Percentiles rank a stretch among this genome's conserved stretches.
Evolutionary conservation across 2,329 filamentous ascomycete species (phyloP).

Genomic region (Pestalotiopsis sp.): DNA sequence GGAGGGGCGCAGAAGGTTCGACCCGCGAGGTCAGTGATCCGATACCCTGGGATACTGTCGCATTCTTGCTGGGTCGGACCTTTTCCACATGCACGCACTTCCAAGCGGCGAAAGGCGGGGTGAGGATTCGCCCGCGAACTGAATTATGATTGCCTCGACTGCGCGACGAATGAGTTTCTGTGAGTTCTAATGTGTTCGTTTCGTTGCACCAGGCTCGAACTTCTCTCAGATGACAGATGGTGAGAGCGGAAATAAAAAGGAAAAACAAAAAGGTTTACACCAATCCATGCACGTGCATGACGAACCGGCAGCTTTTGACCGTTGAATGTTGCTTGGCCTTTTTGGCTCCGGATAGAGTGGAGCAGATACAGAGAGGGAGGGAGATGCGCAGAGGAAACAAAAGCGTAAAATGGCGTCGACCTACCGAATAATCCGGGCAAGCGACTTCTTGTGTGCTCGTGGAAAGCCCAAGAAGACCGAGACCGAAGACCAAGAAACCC

Average conservation of each 20-base stretch:
- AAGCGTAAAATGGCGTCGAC: background rate
- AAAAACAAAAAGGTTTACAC: background rate
- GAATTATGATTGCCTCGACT: background rate
- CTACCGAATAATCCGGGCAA: background rate
- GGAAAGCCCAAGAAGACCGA: no score
- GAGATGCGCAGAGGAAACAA: background rate
- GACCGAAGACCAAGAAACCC: background rate
- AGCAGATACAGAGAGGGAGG: background rate
- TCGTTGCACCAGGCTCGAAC: background rate
- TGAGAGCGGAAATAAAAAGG: constrained; percentile 2
- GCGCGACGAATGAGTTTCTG: background rate
- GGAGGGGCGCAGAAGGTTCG: background rate
- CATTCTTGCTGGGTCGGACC: background rate
- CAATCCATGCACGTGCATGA: constrained; percentile 8
- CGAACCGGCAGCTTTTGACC: background rate
- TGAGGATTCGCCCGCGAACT: background rate
- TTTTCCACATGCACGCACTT: background rate
- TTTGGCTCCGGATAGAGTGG: constrained; percentile 9
- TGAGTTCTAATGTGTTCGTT: background rate
- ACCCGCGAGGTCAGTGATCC: constrained; percentile 2
- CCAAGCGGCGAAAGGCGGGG: background rate
- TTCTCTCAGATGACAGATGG: background rate
- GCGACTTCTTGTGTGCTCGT: background rate
- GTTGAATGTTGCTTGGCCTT: background rate
- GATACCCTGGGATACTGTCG: background rate